Conservation (phyloP, 2,329 filamentous ascomycete genomes). For the Ceratocystis huliohia region DNA sequence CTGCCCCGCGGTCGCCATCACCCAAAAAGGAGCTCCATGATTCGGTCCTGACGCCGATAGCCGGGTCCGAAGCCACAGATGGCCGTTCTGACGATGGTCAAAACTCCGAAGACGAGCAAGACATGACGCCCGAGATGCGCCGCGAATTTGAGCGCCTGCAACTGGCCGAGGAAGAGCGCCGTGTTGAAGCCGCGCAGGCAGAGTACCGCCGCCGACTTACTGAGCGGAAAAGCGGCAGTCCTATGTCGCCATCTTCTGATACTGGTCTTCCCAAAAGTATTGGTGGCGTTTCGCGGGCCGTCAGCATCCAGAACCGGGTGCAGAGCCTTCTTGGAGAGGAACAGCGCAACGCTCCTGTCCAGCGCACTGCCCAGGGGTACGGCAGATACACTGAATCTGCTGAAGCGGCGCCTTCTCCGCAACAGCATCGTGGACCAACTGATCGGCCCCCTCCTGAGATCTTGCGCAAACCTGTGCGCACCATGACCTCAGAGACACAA, state of each 20-base stretch:
- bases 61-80: slow-evolving; percentile 58
- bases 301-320: slow-evolving; percentile 85
- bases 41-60: slow-evolving; percentile 54
- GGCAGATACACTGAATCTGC: slow-evolving; percentile 62
- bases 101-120: slow-evolving; percentile 45
- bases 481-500: slow-evolving; percentile 18
- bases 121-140: slow-evolving; percentile 74
- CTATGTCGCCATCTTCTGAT: slow-evolving; percentile 26
- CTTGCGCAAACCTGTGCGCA: slow-evolving; percentile 16
- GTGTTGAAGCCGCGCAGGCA: slow-evolving; percentile 76
- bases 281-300: slow-evolving; percentile 51
- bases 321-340: slow-evolving; percentile 75
- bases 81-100: slow-evolving; percentile 50
- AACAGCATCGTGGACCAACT: not conserved
- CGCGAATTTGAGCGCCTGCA: slow-evolving; percentile 75
- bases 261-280: slow-evolving; percentile 40
- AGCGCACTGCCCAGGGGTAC: slow-evolving; percentile 73
- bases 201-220: slow-evolving; percentile 72
- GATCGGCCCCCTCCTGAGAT: slow-evolving; percentile 2
- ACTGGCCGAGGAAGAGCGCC: slow-evolving; percentile 74
- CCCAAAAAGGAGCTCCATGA: slow-evolving; percentile 38
- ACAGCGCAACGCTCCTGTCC: slow-evolving; percentile 43
- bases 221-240: slow-evolving; percentile 35
- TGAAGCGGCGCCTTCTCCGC: not conserved
- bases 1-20: slow-evolving; percentile 35